Evolutionary conservation across 805 yeast species (phyloP), one percentile per base, ranked within the genome.

Genomic region (Candida berthetii): DNA sequence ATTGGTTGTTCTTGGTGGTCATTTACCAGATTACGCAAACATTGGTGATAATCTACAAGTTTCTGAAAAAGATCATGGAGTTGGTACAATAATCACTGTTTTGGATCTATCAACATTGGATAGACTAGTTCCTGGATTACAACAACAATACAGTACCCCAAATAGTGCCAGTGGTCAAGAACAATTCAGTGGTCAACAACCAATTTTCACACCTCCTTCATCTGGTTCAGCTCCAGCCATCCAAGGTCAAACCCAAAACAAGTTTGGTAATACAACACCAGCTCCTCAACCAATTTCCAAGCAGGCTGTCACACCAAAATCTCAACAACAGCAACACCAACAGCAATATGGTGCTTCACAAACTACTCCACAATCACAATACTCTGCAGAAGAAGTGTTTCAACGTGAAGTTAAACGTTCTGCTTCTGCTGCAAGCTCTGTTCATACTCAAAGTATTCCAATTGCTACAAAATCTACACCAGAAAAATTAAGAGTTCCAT

Each of bases 1-100:
- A 61, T 55, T 91, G 29, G 57, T 90, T 11, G 76, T 91, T 14
- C 82, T 95, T 85, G 99, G 99, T 35, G 98, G 99, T 44, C 96
- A 88, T 61, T 75, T 80, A 49, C 74, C 78, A 48, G 91, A 85
- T 55, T 80, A 76, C 53, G 80, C 82, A 7, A 61, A 65, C 36
- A 57, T 66, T 22, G 69, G 69, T 20, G 72, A 69, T 44, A 68
- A 78, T 54, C 65, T 74, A 43, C 78, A 76, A 41, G 76, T 80
- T 14, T 71, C 76, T 38, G 76, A 68, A 42, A 65, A 62, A 9
- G 76, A 67, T 47, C 72, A 76, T 52, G 77, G 76, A 41, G 71
- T 57, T 48, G 86, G 83, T 39, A 79, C 80, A 32, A 71, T 74
- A 63, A 69, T 85, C 16, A 84, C 74, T 52, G 76, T 79, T 29